A percentile compares a stretch with the other conserved stretches of the same genome.
These are phyloP conservation scores for Podosphaera xanthii DNA, from an alignment of 2,329 filamentous ascomycete genomes.

Conservation along the genomic window DNA sequence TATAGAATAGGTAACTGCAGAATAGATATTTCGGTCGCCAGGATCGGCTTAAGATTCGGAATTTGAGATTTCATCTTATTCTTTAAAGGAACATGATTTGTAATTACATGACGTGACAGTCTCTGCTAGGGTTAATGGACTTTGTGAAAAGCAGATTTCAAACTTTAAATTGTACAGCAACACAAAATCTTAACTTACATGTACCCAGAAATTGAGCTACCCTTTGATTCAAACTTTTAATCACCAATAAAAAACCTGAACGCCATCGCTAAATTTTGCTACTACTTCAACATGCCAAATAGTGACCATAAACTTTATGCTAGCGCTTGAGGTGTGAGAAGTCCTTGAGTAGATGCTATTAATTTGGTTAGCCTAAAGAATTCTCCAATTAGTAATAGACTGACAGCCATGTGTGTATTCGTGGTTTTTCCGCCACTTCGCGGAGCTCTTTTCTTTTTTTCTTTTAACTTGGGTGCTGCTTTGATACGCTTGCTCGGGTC, in stretches of 20 bases:
- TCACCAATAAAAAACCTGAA: background rate
- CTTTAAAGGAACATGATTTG: too few species aligned
- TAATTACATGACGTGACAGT: too few species aligned
- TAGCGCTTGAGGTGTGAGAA: slow-evolving; percentile 14
- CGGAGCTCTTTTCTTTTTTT: slow-evolving; percentile 17
- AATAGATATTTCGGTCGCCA: too few species aligned
- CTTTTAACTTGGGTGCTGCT: slow-evolving; percentile 16
- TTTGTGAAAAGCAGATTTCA: background rate
- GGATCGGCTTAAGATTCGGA: too few species aligned
- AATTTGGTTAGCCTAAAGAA: background rate
- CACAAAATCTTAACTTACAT: background rate
- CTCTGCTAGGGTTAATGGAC: too few species aligned
- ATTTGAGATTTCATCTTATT: too few species aligned
- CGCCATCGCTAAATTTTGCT: background rate
- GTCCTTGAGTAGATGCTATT: slow-evolving; percentile 10
- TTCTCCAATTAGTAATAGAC: slow-evolving; percentile 7
- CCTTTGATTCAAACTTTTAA: background rate
- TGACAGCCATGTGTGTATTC: slow-evolving; percentile 17
- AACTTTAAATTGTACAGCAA: background rate
- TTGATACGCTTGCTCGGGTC: slow-evolving; percentile 18
- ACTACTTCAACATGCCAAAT: background rate
- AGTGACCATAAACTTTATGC: background rate
- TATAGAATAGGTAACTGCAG: too few species aligned
- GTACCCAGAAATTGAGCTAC: background rate
- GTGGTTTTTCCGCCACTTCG: slow-evolving; percentile 17